Base-by-base conservation (phyloP, 1,284 basidiomycete species). In the Waitea zeae region DNA sequence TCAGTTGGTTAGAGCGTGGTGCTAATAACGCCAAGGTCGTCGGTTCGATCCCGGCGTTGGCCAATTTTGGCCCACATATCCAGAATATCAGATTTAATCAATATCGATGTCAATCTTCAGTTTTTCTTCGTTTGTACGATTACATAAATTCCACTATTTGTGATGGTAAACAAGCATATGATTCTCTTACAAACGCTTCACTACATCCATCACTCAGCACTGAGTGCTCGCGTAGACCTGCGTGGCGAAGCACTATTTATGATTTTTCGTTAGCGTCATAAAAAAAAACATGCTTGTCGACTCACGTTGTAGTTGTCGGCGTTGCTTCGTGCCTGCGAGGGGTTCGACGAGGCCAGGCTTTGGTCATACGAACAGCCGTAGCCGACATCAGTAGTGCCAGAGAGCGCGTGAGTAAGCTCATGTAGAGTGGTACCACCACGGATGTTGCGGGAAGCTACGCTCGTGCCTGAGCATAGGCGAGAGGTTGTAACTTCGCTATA, bases 221-320 rank as follows among this genome's bases (percentile, higher is more conserved):
- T 46, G 45, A n/a, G 45, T 48, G 41, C 42, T 44, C 30, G 42
- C 40, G 35, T 44, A 48, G 3, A 48, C 43, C 37, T 49, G 45
- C 17, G 48, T 49, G 46, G n/a, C 41, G 44, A 49, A 49, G 42
- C 47, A 47, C 46, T 47, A 31, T 12, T 30, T 5, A 29, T 15
- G 30, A 15, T 20, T 12, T 13, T 35, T 11, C 31, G 32, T 18
- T 5, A 33, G 30, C 4, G 5, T 32, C 15, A 12, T 15, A n/a
- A n/a, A 11, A 17, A n/a, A 14, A 6, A 20, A 3, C 11, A 12
- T n/a, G 12, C 18, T 24, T 28, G 31, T 7, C 17, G 7, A 36
- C 45, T 17, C 35, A 49, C 47, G 38, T 50, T 50, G 41, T 46
- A 50, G 42, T 49, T 49, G 38, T 50, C 49, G 12, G 49, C 49